Conservation (phyloP, 805 yeast species). For the Lachancea fermentati region DNA sequence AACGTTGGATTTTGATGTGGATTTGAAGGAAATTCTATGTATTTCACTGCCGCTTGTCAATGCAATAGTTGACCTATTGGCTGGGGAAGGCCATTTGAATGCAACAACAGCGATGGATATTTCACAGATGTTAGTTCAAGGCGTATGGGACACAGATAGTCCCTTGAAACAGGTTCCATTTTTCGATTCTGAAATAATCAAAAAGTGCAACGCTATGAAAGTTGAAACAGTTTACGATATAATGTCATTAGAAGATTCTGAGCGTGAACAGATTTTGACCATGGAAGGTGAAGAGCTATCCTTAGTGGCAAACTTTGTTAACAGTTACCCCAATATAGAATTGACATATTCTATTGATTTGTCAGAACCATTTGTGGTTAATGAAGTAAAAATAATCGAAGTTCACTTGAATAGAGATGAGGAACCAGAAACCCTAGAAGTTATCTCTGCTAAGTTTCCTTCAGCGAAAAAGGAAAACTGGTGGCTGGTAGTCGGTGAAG, state of each 20-base stretch:
- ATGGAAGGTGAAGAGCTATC: conserved; percentile 46
- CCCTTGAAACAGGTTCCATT: conserved; percentile 80
- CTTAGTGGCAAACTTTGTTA: conserved; percentile 80
- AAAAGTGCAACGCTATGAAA: conserved; percentile 46
- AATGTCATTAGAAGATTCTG: conserved; percentile 68
- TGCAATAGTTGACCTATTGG: conserved; percentile 68
- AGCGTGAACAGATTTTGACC: conserved; percentile 55
- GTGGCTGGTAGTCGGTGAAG: conserved; percentile 87
- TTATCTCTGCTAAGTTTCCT: conserved; percentile 57
- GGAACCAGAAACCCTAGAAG: conserved; percentile 61
- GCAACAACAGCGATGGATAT: conserved; percentile 82
- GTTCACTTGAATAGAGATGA: conserved; percentile 66
- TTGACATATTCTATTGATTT: conserved; percentile 46
- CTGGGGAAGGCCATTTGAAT: conserved; percentile 74
- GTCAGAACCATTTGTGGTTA: conserved; percentile 38
- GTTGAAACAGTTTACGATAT: conserved; percentile 77
- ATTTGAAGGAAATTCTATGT: conserved; percentile 48
- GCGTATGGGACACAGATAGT: conserved; percentile 73
- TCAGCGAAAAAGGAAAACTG: conserved; percentile 49
- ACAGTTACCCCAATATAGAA: conserved; percentile 84
- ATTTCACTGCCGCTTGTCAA: conserved; percentile 47
- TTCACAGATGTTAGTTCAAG: conserved; percentile 84
- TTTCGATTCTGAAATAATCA: conserved; percentile 43
- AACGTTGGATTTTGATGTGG: conserved; percentile 56
- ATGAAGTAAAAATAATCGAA: conserved; percentile 43